Evolutionary conservation across 163 green algal genomes (phyloP), one percentile per base, ranked within the genome.

Genomic region (Scenedesmus sp.): DNA sequence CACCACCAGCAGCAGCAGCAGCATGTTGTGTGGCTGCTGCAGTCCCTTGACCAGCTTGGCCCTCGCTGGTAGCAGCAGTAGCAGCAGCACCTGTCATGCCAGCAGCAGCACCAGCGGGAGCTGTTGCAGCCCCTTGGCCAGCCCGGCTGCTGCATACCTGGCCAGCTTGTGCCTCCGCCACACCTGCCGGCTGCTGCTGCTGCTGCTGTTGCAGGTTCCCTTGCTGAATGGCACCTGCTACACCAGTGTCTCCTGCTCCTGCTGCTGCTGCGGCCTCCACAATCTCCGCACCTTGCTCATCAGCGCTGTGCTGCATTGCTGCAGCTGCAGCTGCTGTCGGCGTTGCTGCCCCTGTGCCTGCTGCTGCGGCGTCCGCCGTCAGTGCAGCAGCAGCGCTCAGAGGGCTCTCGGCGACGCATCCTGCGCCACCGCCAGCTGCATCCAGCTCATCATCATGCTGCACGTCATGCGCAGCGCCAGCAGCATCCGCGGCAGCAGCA

Each of bases 301-400:
- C 82, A 46, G 46, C 33, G n/a, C n/a, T n/a, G 81, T 51, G 16
- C 35, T 40, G 78, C 40, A 37, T 42, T 84, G 42, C 80, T 72
- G 61, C 59, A 84, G 85, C 37, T 61, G 85, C 68, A 73, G 30
- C 61, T 83, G 59, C 3, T 68, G 42, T 44, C 70, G 68, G 12
- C 24, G 40, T 43, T 65, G 61, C 61, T 81, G 33, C 30, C n/a
- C 0, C 73, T 51, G n/a, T 33, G 16, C n/a, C 33, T 83, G 85
- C 26, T 85, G n/a, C 46, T 83, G 76, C 44, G 22, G 7, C 24
- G 26, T 35, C 76, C 37, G 20, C 68, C 24, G 20, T 2, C n/a
- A 37, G 26, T 73, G 35, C 70, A 53, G 65, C 85, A 53, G 85
- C 85, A 73, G 43, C 33, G 40, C 65, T 84, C 20, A 37, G 83